phyloP scores from a whole-genome alignment of 129 eudicot genomes.

The carrot (Daucus carota) region DNA sequence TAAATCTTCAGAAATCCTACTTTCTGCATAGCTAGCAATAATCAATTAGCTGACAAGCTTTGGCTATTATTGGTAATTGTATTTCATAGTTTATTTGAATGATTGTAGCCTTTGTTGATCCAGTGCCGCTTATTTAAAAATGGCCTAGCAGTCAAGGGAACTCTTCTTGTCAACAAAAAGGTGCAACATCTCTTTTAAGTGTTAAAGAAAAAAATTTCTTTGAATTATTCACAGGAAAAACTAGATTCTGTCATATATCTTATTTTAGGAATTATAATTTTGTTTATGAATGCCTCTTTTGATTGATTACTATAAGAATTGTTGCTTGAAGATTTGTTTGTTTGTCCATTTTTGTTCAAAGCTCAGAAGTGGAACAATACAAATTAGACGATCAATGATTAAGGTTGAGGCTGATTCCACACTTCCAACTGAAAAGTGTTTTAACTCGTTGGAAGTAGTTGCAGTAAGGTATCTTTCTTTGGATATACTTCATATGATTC shows the following conservation, averaged over 20 bases:
- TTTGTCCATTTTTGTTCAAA: slow-evolving; percentile 14
- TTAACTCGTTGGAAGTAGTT: slow-evolving; percentile 62
- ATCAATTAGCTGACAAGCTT: neutral
- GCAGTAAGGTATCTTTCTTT: slow-evolving; percentile 40
- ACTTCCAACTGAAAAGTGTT: slow-evolving; percentile 21
- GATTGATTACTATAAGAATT: neutral
- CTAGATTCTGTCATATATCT: no score
- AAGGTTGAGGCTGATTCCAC: slow-evolving; percentile 49
- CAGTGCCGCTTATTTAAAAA: slow-evolving; percentile 65
- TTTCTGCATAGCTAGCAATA: neutral
- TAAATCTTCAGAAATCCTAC: neutral
- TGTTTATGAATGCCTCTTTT: neutral
- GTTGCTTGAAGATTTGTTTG: neutral
- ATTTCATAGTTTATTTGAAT: neutral
- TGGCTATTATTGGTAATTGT: neutral
- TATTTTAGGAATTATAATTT: no score
- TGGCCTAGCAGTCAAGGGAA: slow-evolving; percentile 76
- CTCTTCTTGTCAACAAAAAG: slow-evolving; percentile 73
- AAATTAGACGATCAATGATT: slow-evolving; percentile 72
- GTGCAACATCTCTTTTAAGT: slow-evolving; percentile 15
- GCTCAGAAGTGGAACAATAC: slow-evolving; percentile 50
- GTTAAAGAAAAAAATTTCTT: neutral
- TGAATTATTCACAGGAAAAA: no score
- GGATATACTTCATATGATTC: neutral
- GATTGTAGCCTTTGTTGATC: slow-evolving; percentile 60